phyloP scores from a whole-genome alignment of 2,329 filamentous ascomycete genomes.

The Colletotrichum tamarilloi region DNA sequence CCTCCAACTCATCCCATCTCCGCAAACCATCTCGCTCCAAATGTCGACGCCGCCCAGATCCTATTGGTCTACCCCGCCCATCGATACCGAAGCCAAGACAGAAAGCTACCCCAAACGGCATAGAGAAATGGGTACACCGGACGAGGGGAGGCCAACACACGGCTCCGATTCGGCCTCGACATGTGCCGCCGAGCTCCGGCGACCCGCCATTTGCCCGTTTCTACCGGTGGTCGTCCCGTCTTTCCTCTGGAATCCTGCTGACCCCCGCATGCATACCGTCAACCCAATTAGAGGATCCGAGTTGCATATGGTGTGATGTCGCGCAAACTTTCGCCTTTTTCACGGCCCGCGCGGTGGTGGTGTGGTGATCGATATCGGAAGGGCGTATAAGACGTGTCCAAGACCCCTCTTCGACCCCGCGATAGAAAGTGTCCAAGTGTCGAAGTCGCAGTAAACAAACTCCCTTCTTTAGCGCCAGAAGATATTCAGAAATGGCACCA shows the following conservation, averaged over 20 bases:
- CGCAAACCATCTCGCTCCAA: neutral
- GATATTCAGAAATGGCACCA: slow-evolving; percentile 25
- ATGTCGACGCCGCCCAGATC: neutral
- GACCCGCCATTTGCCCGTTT: neutral
- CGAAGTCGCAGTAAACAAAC: neutral
- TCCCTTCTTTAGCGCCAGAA: neutral
- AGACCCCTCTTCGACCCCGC: neutral
- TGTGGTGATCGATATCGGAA: neutral
- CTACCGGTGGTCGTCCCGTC: neutral
- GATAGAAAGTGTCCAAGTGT: neutral
- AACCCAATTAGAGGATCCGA: slow-evolving; percentile 10
- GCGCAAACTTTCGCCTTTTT: slow-evolving; percentile 5
- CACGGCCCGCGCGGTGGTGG: neutral
- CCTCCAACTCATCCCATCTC: neutral
- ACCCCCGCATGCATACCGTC: neutral
- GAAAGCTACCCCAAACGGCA: neutral
- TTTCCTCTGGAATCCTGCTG: neutral
- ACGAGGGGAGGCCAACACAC: neutral
- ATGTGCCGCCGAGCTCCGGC: slow-evolving; percentile 10
- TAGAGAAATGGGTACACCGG: neutral
- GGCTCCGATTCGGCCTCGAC: slow-evolving; percentile 28
- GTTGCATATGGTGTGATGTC: slow-evolving; percentile 23
- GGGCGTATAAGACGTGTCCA: slow-evolving; percentile 11
- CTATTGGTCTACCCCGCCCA: slow-evolving; percentile 14
- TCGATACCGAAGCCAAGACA: slow-evolving; percentile 15